Base-by-base conservation (phyloP, 345 rosid genomes). In the Rhodomyrtus tomentosa region DNA sequence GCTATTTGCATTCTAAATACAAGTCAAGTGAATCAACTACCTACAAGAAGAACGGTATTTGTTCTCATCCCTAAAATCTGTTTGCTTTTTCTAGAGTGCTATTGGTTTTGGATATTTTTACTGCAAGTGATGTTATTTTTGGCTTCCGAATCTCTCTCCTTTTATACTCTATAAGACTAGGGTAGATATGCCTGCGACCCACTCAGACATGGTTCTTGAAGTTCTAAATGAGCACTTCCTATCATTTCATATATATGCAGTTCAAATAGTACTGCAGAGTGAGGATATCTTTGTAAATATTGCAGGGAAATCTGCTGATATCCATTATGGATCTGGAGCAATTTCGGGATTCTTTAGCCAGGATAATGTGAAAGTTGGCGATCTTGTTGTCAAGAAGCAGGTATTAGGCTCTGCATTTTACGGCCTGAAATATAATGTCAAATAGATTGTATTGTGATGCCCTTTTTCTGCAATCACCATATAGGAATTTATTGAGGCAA, bases 401-500 rank as follows among this genome's bases (percentile, higher is more conserved):
- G 95, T 91, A 85, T 55, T 62, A 22, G 7, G 36, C 48, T 62
- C 80, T 9, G 82, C 51, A 53, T 27, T 38, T 82, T 52, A 10
- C 9, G 20, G 52, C 27, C 22, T 83, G 50, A 32, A 62, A 81
- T 38, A 58, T 91, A 50, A 83, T 80, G 45, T 68, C 45, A 68
- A 68, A 68, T 68, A 20, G 79, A 68, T 36, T 36, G 45, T 18
- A 8, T 25, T 4, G 13, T 68, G 82, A 25, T 80, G 38, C 55
- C 16, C n/a, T n/a, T 51, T 49, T 49, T 49, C 38, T 79, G 55
- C 81, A 82, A 24, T 22, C 81, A 29, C 29, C 27, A 50, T 74
- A 83, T 86, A 96, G 99, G 98, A 91, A 55, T 95, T 96, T 84
- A 96, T 96, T 86, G 99, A 96, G 92, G 99, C 99, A 74, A 93